These are phyloP conservation scores for Globisporangium splendens DNA, from an alignment of 352 stramenopile species.

Conservation along the genomic window DNA sequence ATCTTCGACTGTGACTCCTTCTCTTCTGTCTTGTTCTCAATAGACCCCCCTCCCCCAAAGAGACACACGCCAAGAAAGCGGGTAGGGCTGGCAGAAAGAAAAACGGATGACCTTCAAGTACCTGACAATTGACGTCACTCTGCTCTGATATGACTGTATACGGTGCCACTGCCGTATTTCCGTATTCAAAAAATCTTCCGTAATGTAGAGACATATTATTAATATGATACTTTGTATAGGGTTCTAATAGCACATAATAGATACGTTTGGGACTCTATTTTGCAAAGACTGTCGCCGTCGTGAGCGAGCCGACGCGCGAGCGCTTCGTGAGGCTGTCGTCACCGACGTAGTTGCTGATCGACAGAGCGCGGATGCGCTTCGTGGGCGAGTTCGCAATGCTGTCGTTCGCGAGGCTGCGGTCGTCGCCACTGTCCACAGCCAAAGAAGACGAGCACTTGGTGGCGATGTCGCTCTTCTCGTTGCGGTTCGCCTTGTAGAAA, in stretches of 20 bases:
- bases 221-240: background rate
- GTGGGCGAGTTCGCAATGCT: slow-evolving; percentile 52
- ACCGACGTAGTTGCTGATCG: slow-evolving; percentile 48
- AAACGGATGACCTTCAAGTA: no score
- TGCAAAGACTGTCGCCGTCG: slow-evolving; percentile 19
- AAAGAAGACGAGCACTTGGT: slow-evolving; percentile 13
- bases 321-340: slow-evolving; percentile 55
- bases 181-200: no score
- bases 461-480: slow-evolving; percentile 26
- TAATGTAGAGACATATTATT: background rate
- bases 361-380: slow-evolving; percentile 76
- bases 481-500: slow-evolving; percentile 78
- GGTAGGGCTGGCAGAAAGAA: no score
- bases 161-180: no score
- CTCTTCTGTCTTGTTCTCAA: no score
- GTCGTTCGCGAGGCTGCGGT: slow-evolving; percentile 19
- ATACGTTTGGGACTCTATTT: slow-evolving; percentile 4
- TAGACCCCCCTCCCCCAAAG: no score
- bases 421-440: background rate
- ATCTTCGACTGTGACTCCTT: no score
- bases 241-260: slow-evolving; percentile 1
- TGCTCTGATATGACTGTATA: no score
- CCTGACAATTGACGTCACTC: no score
- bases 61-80: background rate
- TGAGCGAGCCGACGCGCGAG: slow-evolving; percentile 63